These are phyloP conservation scores for Colletotrichum sp. DNA, from an alignment of 2,329 filamentous ascomycete species.

Conservation along the genomic window DNA sequence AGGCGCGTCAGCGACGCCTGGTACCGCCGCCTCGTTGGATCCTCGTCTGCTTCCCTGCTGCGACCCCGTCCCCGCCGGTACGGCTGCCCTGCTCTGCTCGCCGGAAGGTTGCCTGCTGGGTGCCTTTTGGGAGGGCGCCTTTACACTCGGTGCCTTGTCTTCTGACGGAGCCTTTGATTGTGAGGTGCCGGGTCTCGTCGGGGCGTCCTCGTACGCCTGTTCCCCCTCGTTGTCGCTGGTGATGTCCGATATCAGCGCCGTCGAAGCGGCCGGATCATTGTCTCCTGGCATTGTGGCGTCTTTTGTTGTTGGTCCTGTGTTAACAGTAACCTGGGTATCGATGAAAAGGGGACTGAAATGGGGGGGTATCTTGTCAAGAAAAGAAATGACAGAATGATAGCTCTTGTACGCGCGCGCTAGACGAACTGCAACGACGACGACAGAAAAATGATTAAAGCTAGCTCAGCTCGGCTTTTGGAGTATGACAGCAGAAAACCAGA, in stretches of 20 bases:
- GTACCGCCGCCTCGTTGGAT: neutral
- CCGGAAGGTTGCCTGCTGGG: neutral
- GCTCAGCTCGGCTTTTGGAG: neutral
- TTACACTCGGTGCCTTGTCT: constrained; percentile 1
- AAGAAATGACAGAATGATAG: constrained; percentile 3
- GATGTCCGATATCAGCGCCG: neutral
- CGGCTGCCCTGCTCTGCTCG: neutral
- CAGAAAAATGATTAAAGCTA: neutral
- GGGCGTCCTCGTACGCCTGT: constrained; percentile 15
- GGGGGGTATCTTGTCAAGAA: neutral
- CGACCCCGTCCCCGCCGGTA: neutral
- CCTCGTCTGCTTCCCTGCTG: neutral
- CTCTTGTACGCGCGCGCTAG: constrained; percentile 6
- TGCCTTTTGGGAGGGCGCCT: neutral
- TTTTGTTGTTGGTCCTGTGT: neutral
- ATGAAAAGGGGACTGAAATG: neutral
- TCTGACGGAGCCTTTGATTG: constrained; percentile 1
- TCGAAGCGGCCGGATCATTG: neutral
- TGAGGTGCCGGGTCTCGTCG: constrained; percentile 1
- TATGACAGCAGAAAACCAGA: constrained; percentile 7
- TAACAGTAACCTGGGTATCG: neutral
- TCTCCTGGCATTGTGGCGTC: constrained; percentile 2
- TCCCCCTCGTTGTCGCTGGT: constrained; percentile 3
- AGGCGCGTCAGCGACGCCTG: constrained; percentile 11
- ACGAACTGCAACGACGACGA: constrained; percentile 5